phyloP scores from a whole-genome alignment of 2,329 filamentous ascomycete species.

The Alternaria burnsii region DNA sequence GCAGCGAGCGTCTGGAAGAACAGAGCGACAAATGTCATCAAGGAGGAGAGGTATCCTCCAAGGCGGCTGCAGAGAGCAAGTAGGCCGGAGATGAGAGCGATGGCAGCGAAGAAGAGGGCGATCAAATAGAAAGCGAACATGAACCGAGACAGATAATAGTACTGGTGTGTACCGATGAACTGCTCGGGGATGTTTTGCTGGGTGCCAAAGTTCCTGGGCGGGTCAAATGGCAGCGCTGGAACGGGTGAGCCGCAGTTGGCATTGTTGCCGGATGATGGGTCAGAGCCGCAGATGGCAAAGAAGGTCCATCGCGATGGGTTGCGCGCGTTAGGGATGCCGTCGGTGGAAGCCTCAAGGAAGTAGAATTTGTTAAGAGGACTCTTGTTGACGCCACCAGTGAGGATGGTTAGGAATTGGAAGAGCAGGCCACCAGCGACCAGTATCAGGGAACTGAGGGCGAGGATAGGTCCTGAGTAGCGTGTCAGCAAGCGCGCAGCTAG shows the following conservation, averaged over 20 bases:
- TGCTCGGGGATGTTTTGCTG: conserved; percentile 60
- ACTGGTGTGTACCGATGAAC: conserved; percentile 68
- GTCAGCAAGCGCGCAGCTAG: conserved; percentile 8
- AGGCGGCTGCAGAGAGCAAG: conserved; percentile 76
- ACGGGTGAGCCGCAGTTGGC: conserved; percentile 69
- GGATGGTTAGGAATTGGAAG: conserved; percentile 71
- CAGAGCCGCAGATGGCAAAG: conserved; percentile 79
- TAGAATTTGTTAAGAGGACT: conserved; percentile 77
- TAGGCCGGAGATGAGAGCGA: conserved; percentile 73
- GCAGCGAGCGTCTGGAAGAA: conserved; percentile 74
- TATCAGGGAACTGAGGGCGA: conserved; percentile 67
- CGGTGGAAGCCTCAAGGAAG: conserved; percentile 83
- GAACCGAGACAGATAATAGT: conserved; percentile 88
- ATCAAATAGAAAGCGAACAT: conserved; percentile 92
- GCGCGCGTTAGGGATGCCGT: conserved; percentile 65
- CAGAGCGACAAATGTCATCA: conserved; percentile 67
- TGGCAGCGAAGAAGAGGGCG: conserved; percentile 77
- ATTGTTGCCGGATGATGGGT: conserved; percentile 59
- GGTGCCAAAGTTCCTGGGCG: conserved; percentile 68
- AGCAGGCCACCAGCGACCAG: conserved; percentile 69
- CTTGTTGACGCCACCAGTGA: conserved; percentile 65
- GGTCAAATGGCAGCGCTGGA: conserved; percentile 72
- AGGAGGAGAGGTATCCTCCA: conserved; percentile 71
- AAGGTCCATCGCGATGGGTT: conserved; percentile 85
- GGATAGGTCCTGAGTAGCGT: conserved; percentile 58